These are phyloP conservation scores for Wakefieldia striispora DNA, from an alignment of 768 basidiomycete genomes.

Conservation along the genomic window DNA sequence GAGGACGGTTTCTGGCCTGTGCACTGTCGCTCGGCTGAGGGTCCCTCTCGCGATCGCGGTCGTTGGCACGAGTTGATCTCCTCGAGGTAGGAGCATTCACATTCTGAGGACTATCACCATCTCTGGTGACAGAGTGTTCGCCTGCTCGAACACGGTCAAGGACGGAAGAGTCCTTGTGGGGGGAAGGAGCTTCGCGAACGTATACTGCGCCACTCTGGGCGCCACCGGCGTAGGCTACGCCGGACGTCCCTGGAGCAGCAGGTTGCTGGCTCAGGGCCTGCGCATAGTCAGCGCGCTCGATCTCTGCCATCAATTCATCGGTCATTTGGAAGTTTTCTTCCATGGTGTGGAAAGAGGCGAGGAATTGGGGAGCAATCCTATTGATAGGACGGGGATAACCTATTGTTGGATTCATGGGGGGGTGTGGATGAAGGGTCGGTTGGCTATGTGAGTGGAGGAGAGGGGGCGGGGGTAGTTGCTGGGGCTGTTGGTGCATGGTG, in stretches of 20 bases:
- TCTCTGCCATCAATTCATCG: slow-evolving; percentile 65
- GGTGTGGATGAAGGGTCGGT: slow-evolving; percentile 28
- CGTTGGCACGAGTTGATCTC: slow-evolving; percentile 22
- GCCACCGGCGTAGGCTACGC: slow-evolving; percentile 48
- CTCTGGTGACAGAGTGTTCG: slow-evolving; percentile 57
- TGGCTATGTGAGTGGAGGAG: slow-evolving; percentile 30
- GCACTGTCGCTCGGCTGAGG: slow-evolving; percentile 31
- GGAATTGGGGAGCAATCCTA: slow-evolving; percentile 54
- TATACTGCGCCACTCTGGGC: slow-evolving; percentile 39
- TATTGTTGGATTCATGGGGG: slow-evolving; percentile 33
- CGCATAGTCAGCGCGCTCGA: slow-evolving; percentile 68
- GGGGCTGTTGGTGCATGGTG: slow-evolving; percentile 31
- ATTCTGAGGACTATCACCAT: slow-evolving; percentile 40
- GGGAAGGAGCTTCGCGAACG: slow-evolving; percentile 37
- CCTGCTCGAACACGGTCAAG: slow-evolving; percentile 53
- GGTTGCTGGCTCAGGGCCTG: slow-evolving; percentile 50
- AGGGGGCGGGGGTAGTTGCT: slow-evolving; percentile 38
- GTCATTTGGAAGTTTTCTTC: slow-evolving; percentile 68
- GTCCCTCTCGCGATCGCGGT: slow-evolving; percentile 44
- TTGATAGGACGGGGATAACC: slow-evolving; percentile 67
- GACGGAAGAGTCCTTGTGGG: slow-evolving; percentile 48
- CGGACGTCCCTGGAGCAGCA: slow-evolving; percentile 36
- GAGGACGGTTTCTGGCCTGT: slow-evolving; percentile 26
- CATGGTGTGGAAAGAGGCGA: slow-evolving; percentile 50
- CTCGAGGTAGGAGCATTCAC: slow-evolving; percentile 11